Conservation (phyloP, 345 rosid genomes). For the Hibiscus syriacus region DNA sequence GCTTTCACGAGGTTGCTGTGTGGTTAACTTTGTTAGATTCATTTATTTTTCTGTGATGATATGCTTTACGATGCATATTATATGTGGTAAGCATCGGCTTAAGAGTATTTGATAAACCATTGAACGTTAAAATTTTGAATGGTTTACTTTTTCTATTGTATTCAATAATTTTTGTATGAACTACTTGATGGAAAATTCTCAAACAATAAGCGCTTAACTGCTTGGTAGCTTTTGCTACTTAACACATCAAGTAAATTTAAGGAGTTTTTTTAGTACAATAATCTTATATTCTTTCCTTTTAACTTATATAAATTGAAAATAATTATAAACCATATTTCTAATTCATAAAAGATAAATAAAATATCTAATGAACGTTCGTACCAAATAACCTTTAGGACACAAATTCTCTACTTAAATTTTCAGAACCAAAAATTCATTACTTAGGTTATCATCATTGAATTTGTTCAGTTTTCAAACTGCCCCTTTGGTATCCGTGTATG, state of each 20-base stretch:
- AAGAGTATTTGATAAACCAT: not conserved
- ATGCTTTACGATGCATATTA: not conserved
- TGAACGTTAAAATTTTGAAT: not conserved
- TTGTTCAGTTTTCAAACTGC: not conserved
- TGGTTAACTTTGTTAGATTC: not conserved
- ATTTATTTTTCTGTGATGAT: not conserved
- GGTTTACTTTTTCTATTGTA: not conserved
- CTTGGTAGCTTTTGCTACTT: not conserved
- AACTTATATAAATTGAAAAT: not conserved
- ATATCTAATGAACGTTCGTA: not conserved
- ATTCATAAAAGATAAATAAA: not conserved
- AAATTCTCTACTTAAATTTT: not conserved
- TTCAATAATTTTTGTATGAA: not conserved
- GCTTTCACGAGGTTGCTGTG: conserved; percentile 96
- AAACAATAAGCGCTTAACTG: not conserved
- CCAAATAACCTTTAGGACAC: not conserved
- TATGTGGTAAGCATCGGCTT: not conserved
- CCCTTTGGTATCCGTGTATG: not conserved
- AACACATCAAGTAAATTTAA: not conserved
- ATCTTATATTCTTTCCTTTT: not conserved
- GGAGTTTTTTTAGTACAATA: not conserved
- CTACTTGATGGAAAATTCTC: not conserved
- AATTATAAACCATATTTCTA: not conserved
- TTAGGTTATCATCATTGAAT: not conserved
- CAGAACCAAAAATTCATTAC: not conserved